Conservation (phyloP, 1,284 basidiomycete species). For the Neonothopanus nambi region DNA sequence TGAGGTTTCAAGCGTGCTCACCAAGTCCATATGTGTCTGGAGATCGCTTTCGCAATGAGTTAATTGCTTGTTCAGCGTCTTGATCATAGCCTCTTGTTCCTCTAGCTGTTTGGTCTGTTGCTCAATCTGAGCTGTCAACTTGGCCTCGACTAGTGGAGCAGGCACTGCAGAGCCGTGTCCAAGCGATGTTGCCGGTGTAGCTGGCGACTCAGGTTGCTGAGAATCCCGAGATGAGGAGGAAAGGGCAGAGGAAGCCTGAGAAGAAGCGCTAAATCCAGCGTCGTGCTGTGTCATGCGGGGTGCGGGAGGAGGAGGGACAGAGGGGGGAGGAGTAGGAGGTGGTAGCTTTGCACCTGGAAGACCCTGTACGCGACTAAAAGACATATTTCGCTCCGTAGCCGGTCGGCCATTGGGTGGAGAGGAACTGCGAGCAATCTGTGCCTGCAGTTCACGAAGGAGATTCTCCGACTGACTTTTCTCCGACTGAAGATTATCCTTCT, state of each 20-base stretch:
- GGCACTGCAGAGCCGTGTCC: conserved; percentile 40
- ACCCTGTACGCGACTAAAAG: conserved; percentile 57
- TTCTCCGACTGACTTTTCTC: conserved; percentile 73
- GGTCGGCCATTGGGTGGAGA: conserved; percentile 50
- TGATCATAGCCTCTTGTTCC: conserved; percentile 88
- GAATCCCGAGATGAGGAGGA: conserved; percentile 66
- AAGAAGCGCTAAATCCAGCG: conserved; percentile 49
- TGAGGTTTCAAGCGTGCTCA: conserved; percentile 78
- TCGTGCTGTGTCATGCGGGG: conserved; percentile 47
- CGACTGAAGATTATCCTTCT: conserved; percentile 72
- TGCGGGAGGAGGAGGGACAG: conserved; percentile 83
- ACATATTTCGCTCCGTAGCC: conserved; percentile 52
- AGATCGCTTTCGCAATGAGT: conserved; percentile 89
- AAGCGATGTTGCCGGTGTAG: conserved; percentile 70
- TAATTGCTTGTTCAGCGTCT: conserved; percentile 89
- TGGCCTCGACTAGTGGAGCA: conserved; percentile 46
- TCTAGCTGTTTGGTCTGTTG: conserved; percentile 76
- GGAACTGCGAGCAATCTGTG: conserved; percentile 65
- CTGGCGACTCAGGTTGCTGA: conserved; percentile 61
- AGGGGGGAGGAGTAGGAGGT: conserved; percentile 86
- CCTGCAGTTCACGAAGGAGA: conserved; percentile 72
- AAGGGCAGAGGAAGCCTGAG: conserved; percentile 51
- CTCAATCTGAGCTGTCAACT: conserved; percentile 60
- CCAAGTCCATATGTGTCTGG: conserved; percentile 90
- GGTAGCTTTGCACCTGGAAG: conserved; percentile 75